These are phyloP conservation scores for Hypoxylon rubiginosum DNA, from an alignment of 2,329 filamentous ascomycete genomes.

Conservation along the genomic window DNA sequence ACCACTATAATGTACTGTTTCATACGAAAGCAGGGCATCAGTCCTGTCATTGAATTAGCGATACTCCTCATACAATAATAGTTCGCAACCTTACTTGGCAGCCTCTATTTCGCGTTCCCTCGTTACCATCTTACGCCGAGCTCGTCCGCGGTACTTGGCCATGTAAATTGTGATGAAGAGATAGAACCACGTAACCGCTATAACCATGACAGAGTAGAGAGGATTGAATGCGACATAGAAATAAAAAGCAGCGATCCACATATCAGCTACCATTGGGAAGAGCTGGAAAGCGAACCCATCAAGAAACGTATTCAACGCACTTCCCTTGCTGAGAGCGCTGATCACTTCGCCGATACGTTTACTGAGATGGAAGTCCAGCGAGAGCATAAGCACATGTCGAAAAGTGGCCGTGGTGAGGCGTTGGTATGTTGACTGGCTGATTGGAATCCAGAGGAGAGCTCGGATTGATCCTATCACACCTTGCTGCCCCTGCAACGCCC, in stretches of 20 bases:
- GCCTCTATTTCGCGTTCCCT: constrained; percentile 64
- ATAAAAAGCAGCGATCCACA: constrained; percentile 62
- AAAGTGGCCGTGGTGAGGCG: constrained; percentile 61
- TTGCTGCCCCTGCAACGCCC: constrained; percentile 61
- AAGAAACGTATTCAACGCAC: constrained; percentile 63
- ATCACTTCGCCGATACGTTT: constrained; percentile 66
- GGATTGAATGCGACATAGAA: constrained; percentile 62
- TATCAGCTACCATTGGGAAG: constrained; percentile 64
- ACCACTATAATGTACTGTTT: not conserved
- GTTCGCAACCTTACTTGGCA: constrained; percentile 53
- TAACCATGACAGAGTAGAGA: constrained; percentile 63
- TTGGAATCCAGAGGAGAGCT: constrained; percentile 63
- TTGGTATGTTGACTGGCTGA: constrained; percentile 60
- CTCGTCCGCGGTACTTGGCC: constrained; percentile 60
- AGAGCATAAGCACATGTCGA: constrained; percentile 61
- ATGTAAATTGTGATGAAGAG: constrained; percentile 66
- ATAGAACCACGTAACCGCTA: constrained; percentile 64
- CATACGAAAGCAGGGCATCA: not conserved
- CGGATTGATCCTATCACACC: constrained; percentile 59
- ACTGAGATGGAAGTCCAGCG: constrained; percentile 64
- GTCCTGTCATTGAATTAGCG: not conserved
- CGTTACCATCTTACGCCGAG: constrained; percentile 60
- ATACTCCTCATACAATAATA: not conserved
- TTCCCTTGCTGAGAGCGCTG: constrained; percentile 62
- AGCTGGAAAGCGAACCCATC: constrained; percentile 64